Percentiles rank a stretch among this genome's conserved stretches.
These are phyloP conservation scores for Fonsecaea erecta DNA, from an alignment of 2,329 filamentous ascomycete genomes.

Conservation along the genomic window DNA sequence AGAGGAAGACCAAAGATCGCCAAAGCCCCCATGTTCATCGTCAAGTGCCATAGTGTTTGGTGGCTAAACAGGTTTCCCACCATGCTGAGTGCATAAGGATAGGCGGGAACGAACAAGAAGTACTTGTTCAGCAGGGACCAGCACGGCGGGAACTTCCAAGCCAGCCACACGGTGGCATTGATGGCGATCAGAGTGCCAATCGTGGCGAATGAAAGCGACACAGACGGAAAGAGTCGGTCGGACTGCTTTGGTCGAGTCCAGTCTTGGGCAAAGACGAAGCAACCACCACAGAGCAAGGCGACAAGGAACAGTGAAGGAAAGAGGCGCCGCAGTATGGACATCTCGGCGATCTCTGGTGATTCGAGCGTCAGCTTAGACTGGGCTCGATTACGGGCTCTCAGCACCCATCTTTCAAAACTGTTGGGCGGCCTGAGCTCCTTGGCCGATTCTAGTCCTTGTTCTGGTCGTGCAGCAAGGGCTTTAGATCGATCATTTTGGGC, in stretches of 20 bases:
- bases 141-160: slow-evolving; percentile 58
- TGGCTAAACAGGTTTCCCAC: slow-evolving; percentile 64
- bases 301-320: slow-evolving; percentile 50
- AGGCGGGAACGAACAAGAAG: slow-evolving; percentile 58
- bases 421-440: slow-evolving; percentile 36
- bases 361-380: slow-evolving; percentile 34
- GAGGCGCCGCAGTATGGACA: slow-evolving; percentile 47
- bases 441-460: slow-evolving; percentile 35
- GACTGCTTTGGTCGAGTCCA: slow-evolving; percentile 55
- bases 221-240: slow-evolving; percentile 56
- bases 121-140: slow-evolving; percentile 63
- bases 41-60: slow-evolving; percentile 57
- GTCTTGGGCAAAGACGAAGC: slow-evolving; percentile 52
- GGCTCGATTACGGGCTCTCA: slow-evolving; percentile 32
- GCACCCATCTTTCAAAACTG: slow-evolving; percentile 37
- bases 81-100: slow-evolving; percentile 58
- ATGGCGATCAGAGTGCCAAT: slow-evolving; percentile 55
- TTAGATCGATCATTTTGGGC: slow-evolving; percentile 43
- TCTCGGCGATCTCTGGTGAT: slow-evolving; percentile 33
- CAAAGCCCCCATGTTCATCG: slow-evolving; percentile 59
- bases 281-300: slow-evolving; percentile 45
- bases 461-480: slow-evolving; percentile 32
- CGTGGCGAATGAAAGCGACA: slow-evolving; percentile 58
- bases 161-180: slow-evolving; percentile 56
- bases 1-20: slow-evolving; percentile 60